Evolutionary conservation across 73 alveolate species (phyloP).

Genomic region (Paramecium caudatum): DNA sequence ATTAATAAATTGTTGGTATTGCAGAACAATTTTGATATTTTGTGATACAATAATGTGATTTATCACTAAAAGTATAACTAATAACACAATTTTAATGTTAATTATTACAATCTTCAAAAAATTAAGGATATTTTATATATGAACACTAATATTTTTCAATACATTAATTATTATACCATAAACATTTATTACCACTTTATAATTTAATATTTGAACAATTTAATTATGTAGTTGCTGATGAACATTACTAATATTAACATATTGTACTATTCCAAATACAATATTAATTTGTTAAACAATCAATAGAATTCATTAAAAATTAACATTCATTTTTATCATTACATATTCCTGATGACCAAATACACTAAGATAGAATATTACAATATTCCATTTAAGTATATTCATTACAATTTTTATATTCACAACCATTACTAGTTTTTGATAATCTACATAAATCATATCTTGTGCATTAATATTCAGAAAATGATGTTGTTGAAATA

Average conservation of each 20-base stretch:
- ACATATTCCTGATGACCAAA: not conserved
- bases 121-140: not conserved
- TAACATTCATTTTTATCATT: not conserved
- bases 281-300: not conserved
- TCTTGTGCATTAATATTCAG: conserved; percentile 6
- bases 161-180: not conserved
- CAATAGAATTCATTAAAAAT: not conserved
- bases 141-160: not conserved
- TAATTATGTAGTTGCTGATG: not conserved
- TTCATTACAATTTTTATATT: not conserved
- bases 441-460: conserved; percentile 24
- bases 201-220: not conserved
- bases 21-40: not conserved
- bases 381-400: conserved; percentile 35
- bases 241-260: not conserved
- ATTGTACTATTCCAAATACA: not conserved
- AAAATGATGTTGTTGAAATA: not conserved
- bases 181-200: conserved; percentile 14
- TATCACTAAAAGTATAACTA: conserved; percentile 4
- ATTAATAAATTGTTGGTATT: not conserved
- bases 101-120: not conserved
- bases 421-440: not conserved
- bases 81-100: not conserved
- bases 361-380: not conserved
- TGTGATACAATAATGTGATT: not conserved